These are phyloP conservation scores for Cladosporium sp. DNA, from an alignment of 2,329 filamentous ascomycete genomes.

Conservation along the genomic window DNA sequence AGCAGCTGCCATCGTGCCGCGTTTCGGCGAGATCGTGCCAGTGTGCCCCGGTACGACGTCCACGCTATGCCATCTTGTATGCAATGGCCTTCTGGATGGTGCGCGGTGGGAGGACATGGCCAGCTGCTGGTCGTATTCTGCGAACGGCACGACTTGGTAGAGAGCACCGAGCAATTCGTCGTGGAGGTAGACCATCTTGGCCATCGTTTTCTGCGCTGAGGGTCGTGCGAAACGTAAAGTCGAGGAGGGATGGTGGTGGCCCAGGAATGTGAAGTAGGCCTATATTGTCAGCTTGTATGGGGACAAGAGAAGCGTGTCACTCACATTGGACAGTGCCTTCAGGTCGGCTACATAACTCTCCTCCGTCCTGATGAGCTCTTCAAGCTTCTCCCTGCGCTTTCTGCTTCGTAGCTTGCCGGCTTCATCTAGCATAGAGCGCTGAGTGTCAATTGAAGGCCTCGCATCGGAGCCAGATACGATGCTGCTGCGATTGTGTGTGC, in stretches of 20 bases:
- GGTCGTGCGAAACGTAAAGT: conserved; percentile 24
- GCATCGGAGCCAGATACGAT: conserved; percentile 61
- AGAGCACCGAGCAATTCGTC: conserved; percentile 75
- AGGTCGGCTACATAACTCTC: conserved; percentile 85
- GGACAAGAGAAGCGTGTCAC: conserved; percentile 22
- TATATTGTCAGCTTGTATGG: conserved; percentile 19
- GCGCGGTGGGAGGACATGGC: conserved; percentile 13
- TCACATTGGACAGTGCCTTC: conserved; percentile 79
- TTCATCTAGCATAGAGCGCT: conserved; percentile 56
- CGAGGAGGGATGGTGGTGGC: conserved; percentile 22
- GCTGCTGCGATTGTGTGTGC: conserved; percentile 56
- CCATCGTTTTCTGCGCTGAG: conserved; percentile 34
- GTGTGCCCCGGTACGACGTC: conserved; percentile 38
- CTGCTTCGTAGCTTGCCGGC: conserved; percentile 67
- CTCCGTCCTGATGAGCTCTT: conserved; percentile 83
- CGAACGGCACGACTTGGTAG: conserved; percentile 65
- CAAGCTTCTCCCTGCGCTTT: conserved; percentile 73
- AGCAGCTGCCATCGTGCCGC: conserved; percentile 8
- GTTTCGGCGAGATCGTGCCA: conserved; percentile 1
- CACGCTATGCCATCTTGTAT: conserved; percentile 46
- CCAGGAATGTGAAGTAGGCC: conserved; percentile 43
- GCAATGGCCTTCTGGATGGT: conserved; percentile 31
- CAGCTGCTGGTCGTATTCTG: conserved; percentile 42
- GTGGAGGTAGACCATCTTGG: conserved; percentile 77
- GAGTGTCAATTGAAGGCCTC: conserved; percentile 57